A percentile compares a stretch with the other conserved stretches of the same genome.
Conservation (phyloP, 163 green algal species). For the Coccomyxa subellipsoidea region DNA sequence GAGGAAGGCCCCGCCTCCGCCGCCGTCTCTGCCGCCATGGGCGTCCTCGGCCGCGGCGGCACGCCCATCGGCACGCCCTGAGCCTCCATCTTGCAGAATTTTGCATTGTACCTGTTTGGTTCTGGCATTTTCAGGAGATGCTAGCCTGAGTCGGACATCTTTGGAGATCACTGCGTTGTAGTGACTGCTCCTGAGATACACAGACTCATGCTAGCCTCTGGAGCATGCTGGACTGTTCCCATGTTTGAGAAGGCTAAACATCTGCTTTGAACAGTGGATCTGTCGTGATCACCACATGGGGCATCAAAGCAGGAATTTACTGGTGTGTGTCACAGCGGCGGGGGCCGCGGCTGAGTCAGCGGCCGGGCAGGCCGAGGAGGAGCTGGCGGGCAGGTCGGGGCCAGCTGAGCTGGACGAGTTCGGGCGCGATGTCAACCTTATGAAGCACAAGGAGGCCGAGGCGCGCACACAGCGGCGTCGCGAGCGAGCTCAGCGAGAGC, state of each 20-base stretch:
- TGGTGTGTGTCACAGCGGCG: conserved; percentile 19
- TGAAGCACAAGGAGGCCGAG: conserved; percentile 27
- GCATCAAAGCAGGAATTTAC: too few relatives aligned
- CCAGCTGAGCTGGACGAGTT: conserved; percentile 78
- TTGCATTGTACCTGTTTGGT: too few relatives aligned
- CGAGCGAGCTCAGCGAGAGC: not conserved
- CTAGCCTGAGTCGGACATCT: too few relatives aligned
- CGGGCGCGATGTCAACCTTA: conserved; percentile 64
- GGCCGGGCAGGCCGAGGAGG: conserved; percentile 20
- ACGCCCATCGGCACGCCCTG: conserved; percentile 2
- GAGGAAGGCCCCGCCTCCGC: conserved; percentile 45
- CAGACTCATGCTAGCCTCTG: too few relatives aligned
- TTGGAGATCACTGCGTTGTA: too few relatives aligned
- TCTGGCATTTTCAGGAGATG: too few relatives aligned
- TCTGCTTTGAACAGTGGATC: too few relatives aligned
- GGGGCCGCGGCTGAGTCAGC: conserved; percentile 28
- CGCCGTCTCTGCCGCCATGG: conserved; percentile 57
- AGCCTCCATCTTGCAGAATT: too few relatives aligned
- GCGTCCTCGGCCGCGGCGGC: conserved; percentile 48
- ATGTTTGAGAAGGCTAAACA: too few relatives aligned
- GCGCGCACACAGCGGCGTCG: conserved; percentile 24
- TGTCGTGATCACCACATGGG: too few relatives aligned
- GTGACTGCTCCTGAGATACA: too few relatives aligned
- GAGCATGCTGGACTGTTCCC: too few relatives aligned
- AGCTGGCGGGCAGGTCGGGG: conserved; percentile 14